Conservation (phyloP, 2,329 filamentous ascomycete genomes). For the Colletotrichum godetiae region DNA sequence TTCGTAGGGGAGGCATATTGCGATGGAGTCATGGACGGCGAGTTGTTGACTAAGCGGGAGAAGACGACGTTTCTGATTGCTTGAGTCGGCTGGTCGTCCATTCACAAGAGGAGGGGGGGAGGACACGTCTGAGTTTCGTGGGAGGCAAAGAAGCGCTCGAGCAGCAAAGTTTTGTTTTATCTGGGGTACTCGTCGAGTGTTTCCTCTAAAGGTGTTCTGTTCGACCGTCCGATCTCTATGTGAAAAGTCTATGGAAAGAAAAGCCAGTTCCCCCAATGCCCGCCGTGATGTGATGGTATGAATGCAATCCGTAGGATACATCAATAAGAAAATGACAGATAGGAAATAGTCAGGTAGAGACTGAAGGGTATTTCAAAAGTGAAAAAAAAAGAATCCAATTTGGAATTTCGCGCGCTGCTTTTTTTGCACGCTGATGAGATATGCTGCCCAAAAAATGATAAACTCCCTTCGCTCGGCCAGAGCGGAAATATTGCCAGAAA, state of each 20-base stretch:
- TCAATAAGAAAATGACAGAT: neutral
- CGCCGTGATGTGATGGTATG: neutral
- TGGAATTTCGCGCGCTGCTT: slow-evolving; percentile 13
- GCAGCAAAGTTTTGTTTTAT: slow-evolving; percentile 17
- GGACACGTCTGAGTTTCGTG: slow-evolving; percentile 5
- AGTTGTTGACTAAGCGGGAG: slow-evolving; percentile 25
- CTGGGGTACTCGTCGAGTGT: neutral
- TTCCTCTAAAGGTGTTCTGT: slow-evolving; percentile 16
- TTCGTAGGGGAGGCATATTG: slow-evolving; percentile 33
- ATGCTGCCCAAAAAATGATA: slow-evolving; percentile 18
- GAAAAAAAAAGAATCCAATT: slow-evolving; percentile 11
- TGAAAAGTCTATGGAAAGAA: slow-evolving; percentile 22
- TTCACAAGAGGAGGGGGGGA: neutral
- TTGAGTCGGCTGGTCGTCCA: neutral
- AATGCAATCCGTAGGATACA: neutral
- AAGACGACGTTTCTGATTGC: neutral
- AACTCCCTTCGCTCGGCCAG: slow-evolving; percentile 21
- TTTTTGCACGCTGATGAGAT: slow-evolving; percentile 25
- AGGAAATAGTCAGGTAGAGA: slow-evolving; percentile 6
- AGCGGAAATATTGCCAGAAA: slow-evolving; percentile 20
- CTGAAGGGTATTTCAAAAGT: slow-evolving; percentile 10
- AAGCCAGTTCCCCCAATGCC: neutral
- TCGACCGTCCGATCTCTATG: slow-evolving; percentile 24
- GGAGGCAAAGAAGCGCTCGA: neutral
- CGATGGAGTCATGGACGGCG: slow-evolving; percentile 32